phyloP scores from a whole-genome alignment of 371 early-diverging fungal species.

The Syncephalis fuscata region DNA sequence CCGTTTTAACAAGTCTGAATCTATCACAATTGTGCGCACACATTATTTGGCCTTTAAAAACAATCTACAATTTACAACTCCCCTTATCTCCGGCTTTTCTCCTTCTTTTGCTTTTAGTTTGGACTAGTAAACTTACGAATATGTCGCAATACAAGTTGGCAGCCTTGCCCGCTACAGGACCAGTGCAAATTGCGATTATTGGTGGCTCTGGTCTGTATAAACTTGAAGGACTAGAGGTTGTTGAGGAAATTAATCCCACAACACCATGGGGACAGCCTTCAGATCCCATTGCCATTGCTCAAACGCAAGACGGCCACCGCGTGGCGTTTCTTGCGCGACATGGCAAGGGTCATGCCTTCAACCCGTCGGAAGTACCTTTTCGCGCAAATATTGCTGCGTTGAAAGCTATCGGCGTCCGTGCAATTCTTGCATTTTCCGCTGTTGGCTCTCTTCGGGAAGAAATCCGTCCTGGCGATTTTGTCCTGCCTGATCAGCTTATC shows the following conservation, averaged over 20 bases:
- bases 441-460: conserved; percentile 86
- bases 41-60: no score
- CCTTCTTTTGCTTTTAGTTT: no score
- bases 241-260: conserved; percentile 69
- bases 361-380: conserved; percentile 83
- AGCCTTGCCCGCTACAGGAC: background rate
- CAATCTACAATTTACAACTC: no score
- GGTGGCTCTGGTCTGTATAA: conserved; percentile 92
- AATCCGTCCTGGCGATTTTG: conserved; percentile 86
- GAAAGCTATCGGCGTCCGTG: conserved; percentile 82
- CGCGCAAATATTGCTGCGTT: conserved; percentile 96
- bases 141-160: no score
- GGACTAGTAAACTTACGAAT: no score
- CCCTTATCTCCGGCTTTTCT: no score
- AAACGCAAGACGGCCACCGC: conserved; percentile 52
- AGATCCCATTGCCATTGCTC: conserved; percentile 48
- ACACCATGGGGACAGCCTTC: conserved; percentile 93
- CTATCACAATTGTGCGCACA: no score
- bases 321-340: conserved; percentile 95
- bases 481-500: conserved; percentile 82
- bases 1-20: no score
- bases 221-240: conserved; percentile 65
- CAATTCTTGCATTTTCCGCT: conserved; percentile 88
- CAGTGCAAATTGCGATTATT: conserved; percentile 75
- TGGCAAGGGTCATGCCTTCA: conserved; percentile 68